These are phyloP conservation scores for Exserohilum rostratum DNA, from an alignment of 2,329 filamentous ascomycete species.

Conservation along the genomic window DNA sequence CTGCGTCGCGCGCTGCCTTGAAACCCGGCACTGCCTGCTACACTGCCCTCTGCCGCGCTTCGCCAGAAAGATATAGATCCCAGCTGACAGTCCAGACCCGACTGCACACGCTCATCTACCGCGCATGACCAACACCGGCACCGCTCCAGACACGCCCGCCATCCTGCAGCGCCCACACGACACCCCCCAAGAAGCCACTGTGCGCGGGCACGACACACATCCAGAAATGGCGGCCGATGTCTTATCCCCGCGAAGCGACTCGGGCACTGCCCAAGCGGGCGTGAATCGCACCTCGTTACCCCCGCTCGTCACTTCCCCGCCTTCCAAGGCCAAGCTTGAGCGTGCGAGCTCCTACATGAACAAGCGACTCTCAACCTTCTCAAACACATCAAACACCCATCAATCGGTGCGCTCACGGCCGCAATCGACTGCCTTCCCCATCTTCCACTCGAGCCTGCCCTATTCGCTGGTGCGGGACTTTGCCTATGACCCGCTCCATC, in stretches of 20 bases:
- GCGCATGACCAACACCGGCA: conserved; percentile 44
- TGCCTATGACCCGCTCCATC: conserved; percentile 82
- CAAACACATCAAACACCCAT: conserved; percentile 50
- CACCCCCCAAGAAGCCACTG: conserved; percentile 37
- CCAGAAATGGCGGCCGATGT: conserved; percentile 48
- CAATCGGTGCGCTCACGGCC: conserved; percentile 71
- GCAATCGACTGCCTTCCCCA: conserved; percentile 78
- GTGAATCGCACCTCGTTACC: conserved; percentile 52
- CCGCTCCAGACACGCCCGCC: conserved; percentile 23
- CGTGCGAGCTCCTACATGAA: conserved; percentile 73
- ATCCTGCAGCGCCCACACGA: conserved; percentile 38
- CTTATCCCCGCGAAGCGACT: conserved; percentile 43
- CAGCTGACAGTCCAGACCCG: conserved; percentile 28
- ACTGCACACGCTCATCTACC: conserved; percentile 16
- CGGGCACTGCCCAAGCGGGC: conserved; percentile 38
- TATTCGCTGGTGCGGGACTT: conserved; percentile 97
- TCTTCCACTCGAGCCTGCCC: conserved; percentile 82
- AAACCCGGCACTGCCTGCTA: conserved; percentile 9
- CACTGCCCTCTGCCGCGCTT: conserved; percentile 17
- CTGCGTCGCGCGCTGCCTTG: conserved; percentile 2
- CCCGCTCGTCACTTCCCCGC: conserved; percentile 58
- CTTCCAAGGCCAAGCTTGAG: conserved; percentile 62
- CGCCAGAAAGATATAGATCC: conserved; percentile 8
- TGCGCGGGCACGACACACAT: conserved; percentile 28
- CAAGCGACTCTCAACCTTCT: conserved; percentile 84